These are phyloP conservation scores for Leccinum subgranulosum DNA, from an alignment of 768 basidiomycete species.

Conservation along the genomic window DNA sequence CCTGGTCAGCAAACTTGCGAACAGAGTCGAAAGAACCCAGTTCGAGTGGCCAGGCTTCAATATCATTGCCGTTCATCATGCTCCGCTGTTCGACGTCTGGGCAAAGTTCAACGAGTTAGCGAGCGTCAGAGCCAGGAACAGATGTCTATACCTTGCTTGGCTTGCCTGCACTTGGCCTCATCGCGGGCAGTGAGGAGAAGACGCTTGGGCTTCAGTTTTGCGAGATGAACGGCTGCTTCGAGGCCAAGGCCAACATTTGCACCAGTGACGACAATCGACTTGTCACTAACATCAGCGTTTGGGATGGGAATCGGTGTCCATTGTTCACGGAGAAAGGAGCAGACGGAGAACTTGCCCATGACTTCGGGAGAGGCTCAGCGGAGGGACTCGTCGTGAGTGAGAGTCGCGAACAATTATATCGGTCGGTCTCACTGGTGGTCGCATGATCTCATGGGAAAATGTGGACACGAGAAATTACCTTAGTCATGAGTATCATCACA, in stretches of 20 bases:
- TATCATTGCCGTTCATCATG: background rate
- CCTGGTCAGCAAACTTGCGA: conserved; percentile 27
- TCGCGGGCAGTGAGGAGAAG: conserved; percentile 27
- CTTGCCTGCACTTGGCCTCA: conserved; percentile 17
- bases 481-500: background rate
- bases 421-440: too few species aligned
- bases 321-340: conserved; percentile 25
- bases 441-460: background rate
- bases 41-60: conserved; percentile 35
- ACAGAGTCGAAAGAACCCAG: conserved; percentile 33
- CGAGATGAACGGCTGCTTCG: conserved; percentile 26
- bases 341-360: conserved; percentile 25
- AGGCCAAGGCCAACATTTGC: conserved; percentile 31
- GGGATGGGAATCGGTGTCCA: conserved; percentile 26
- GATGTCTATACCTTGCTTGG: conserved; percentile 16
- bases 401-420: background rate
- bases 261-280: conserved; percentile 25
- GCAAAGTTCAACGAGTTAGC: background rate
- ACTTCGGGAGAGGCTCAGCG: background rate
- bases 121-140: background rate
- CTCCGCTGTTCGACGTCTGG: conserved; percentile 20
- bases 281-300: conserved; percentile 17
- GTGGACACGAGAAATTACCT: background rate
- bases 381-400: background rate
- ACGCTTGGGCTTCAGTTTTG: conserved; percentile 22